These are phyloP conservation scores for Baudoinia panamericana DNA, from an alignment of 495 filamentous ascomycete genomes.

Conservation along the genomic window DNA sequence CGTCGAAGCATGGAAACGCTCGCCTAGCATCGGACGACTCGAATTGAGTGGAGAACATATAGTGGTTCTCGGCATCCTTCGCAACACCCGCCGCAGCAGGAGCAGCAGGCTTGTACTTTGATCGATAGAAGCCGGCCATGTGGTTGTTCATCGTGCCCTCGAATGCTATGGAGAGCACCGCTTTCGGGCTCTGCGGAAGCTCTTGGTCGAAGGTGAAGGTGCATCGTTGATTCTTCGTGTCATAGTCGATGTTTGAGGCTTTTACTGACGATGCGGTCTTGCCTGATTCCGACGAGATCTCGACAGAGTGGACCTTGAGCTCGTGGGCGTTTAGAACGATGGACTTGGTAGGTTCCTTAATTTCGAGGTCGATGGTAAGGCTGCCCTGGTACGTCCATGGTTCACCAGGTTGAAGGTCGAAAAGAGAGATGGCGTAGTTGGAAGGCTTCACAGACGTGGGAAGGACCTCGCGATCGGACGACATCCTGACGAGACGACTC, in stretches of 20 bases:
- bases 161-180: constrained; percentile 60
- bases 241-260: constrained; percentile 56
- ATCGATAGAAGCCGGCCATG: constrained; percentile 90
- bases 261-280: constrained; percentile 40
- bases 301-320: constrained; percentile 45
- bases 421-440: constrained; percentile 75
- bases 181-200: constrained; percentile 47
- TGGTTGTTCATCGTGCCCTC: constrained; percentile 73
- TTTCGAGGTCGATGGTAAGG: constrained; percentile 49
- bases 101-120: constrained; percentile 74
- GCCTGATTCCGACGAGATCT: constrained; percentile 33
- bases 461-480: constrained; percentile 21
- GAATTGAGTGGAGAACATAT: constrained; percentile 90
- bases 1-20: constrained; percentile 95
- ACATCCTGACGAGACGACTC: constrained; percentile 19
- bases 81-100: constrained; percentile 57
- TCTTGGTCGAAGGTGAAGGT: constrained; percentile 58
- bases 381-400: constrained; percentile 72
- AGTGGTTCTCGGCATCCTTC: constrained; percentile 64
- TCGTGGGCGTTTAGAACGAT: constrained; percentile 64
- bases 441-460: constrained; percentile 52
- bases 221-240: constrained; percentile 66
- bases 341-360: constrained; percentile 50
- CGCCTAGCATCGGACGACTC: constrained; percentile 89
- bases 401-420: constrained; percentile 57